phyloP scores from a whole-genome alignment of 225 moss, liverwort and hornwort species.

The Rhytidiadelphus loreus region DNA sequence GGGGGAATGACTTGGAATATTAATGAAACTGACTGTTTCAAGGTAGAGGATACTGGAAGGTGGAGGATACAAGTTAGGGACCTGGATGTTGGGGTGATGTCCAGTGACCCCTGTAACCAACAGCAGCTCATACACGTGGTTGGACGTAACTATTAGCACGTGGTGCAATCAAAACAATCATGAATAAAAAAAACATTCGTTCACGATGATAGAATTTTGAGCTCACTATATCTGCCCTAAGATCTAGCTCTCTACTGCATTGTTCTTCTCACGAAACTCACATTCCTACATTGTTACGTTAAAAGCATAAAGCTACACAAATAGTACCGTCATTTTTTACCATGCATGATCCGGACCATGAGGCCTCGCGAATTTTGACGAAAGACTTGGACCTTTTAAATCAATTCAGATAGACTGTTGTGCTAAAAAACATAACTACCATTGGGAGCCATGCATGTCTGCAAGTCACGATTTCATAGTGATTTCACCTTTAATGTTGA shows the following conservation, averaged over 20 bases:
- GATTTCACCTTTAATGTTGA: neutral
- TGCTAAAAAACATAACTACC: neutral
- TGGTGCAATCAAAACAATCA: neutral
- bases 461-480: neutral
- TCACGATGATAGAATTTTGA: neutral
- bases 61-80: neutral
- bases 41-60: neutral
- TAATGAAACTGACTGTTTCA: neutral
- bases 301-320: neutral
- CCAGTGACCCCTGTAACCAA: neutral
- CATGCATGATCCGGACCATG: neutral
- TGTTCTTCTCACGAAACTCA: neutral
- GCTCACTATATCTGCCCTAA: neutral
- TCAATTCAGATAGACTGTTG: neutral
- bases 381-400: neutral
- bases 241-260: neutral
- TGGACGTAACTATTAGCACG: neutral
- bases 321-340: neutral
- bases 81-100: neutral
- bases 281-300: neutral
- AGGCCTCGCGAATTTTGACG: neutral
- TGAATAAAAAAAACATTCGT: neutral
- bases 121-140: neutral
- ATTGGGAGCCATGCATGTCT: neutral
- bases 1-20: neutral